These are phyloP conservation scores for Calonectria pteridis DNA, from an alignment of 2,329 filamentous ascomycete genomes.

Conservation along the genomic window DNA sequence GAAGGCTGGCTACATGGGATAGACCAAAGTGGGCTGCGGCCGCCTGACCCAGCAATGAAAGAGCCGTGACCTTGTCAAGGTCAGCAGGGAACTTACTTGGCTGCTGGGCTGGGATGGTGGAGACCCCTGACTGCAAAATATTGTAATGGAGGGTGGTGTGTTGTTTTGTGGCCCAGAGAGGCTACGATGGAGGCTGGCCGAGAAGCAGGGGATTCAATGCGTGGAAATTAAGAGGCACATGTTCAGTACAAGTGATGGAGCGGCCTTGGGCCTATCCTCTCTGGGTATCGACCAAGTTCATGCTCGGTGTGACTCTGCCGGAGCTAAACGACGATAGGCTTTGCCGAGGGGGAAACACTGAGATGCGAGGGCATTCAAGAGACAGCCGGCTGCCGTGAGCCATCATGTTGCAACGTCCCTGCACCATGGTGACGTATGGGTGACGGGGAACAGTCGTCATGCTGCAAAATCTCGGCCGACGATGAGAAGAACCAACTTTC, in stretches of 20 bases:
- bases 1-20: conserved; percentile 12
- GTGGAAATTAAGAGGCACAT: conserved; percentile 11
- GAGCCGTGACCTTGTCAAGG: conserved; percentile 40
- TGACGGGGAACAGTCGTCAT: conserved; percentile 19
- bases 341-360: neutral
- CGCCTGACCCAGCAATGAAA: conserved; percentile 32
- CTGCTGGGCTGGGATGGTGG: conserved; percentile 20
- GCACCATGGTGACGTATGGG: conserved; percentile 34
- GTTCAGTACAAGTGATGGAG: neutral
- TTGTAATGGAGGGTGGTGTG: conserved; percentile 25
- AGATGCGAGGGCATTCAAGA: neutral
- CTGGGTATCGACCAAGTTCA: neutral
- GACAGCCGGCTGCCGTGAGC: neutral
- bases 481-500: conserved; percentile 3
- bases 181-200: conserved; percentile 11
- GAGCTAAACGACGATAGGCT: neutral
- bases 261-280: neutral
- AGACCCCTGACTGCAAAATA: conserved; percentile 15
- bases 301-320: neutral
- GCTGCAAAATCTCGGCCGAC: neutral
- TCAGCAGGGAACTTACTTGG: conserved; percentile 40
- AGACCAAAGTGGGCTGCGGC: conserved; percentile 22
- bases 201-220: neutral
- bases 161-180: conserved; percentile 15
- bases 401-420: neutral